phyloP scores from a whole-genome alignment of 768 basidiomycete species.

The Fistulinella prunicolor region DNA sequence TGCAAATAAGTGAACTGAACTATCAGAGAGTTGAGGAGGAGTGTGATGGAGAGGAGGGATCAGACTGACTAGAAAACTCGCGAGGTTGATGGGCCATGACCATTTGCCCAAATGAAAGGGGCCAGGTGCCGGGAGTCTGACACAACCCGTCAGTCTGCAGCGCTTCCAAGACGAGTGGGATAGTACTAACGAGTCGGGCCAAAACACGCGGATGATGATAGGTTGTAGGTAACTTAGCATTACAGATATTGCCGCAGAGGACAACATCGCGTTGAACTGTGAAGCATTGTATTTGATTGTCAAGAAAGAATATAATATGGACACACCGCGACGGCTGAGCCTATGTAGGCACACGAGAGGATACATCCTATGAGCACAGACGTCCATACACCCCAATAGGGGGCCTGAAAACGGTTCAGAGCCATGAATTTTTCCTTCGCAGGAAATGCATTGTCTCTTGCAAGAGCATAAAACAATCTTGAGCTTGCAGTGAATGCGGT shows the following conservation, averaged over 20 bases:
- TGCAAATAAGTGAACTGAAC: constrained; percentile 53
- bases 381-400: constrained; percentile 53
- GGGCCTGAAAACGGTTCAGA: constrained; percentile 52
- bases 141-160: neutral
- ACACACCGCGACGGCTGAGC: constrained; percentile 51
- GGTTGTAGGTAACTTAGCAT: constrained; percentile 59
- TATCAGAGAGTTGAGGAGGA: constrained; percentile 17
- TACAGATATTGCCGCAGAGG: constrained; percentile 54
- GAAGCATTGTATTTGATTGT: neutral
- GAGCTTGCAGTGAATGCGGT: constrained; percentile 61
- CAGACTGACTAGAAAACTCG: constrained; percentile 42
- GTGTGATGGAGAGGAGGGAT: neutral
- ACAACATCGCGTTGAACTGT: constrained; percentile 55
- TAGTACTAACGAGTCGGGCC: constrained; percentile 45
- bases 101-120: constrained; percentile 52
- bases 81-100: constrained; percentile 51
- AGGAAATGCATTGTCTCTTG: constrained; percentile 52
- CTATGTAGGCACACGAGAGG: constrained; percentile 58
- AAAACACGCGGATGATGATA: constrained; percentile 56
- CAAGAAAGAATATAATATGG: neutral
- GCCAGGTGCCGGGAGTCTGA: constrained; percentile 45
- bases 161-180: neutral
- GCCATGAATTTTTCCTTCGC: constrained; percentile 45
- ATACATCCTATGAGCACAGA: constrained; percentile 52
- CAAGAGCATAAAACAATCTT: constrained; percentile 53